Percentiles rank a stretch among this genome's conserved stretches.
phyloP scores from a whole-genome alignment of 176 grass and related monocot species.

The Echinochloa phyllopogon region DNA sequence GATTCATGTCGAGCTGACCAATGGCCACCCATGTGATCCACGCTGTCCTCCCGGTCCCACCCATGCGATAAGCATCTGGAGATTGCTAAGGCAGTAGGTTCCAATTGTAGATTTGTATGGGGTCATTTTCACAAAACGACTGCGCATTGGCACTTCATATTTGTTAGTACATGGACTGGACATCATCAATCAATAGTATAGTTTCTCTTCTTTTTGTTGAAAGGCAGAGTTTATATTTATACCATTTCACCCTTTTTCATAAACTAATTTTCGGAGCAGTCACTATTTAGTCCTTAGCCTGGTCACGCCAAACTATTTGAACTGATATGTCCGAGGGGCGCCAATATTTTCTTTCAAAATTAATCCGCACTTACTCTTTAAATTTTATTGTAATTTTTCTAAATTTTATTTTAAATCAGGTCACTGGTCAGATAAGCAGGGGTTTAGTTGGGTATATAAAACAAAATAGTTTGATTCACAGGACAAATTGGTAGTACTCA shows the following conservation, averaged over 20 bases:
- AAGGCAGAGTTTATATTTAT: too few relatives aligned
- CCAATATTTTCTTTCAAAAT: too few relatives aligned
- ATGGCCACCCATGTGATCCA: conserved; percentile 46
- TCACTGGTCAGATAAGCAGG: too few relatives aligned
- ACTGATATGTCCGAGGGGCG: too few relatives aligned
- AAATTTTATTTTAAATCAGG: too few relatives aligned
- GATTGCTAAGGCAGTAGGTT: not conserved
- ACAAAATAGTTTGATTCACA: not conserved
- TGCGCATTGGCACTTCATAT: not conserved
- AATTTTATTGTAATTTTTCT: too few relatives aligned
- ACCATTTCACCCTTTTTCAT: too few relatives aligned
- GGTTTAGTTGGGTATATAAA: not conserved
- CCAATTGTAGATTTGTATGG: not conserved
- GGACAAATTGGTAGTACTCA: not conserved
- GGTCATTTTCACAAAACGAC: not conserved
- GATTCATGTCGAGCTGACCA: conserved; percentile 6
- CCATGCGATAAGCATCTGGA: conserved; percentile 16
- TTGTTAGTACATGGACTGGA: not conserved
- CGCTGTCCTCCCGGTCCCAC: conserved; percentile 41
- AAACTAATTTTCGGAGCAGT: too few relatives aligned
- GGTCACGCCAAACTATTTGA: too few relatives aligned
- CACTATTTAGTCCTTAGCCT: too few relatives aligned
- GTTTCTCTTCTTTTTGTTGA: too few relatives aligned
- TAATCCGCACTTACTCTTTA: too few relatives aligned
- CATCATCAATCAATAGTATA: not conserved